phyloP scores from a whole-genome alignment of 805 yeast species.

The Kluyveromyces nonfermentans region DNA sequence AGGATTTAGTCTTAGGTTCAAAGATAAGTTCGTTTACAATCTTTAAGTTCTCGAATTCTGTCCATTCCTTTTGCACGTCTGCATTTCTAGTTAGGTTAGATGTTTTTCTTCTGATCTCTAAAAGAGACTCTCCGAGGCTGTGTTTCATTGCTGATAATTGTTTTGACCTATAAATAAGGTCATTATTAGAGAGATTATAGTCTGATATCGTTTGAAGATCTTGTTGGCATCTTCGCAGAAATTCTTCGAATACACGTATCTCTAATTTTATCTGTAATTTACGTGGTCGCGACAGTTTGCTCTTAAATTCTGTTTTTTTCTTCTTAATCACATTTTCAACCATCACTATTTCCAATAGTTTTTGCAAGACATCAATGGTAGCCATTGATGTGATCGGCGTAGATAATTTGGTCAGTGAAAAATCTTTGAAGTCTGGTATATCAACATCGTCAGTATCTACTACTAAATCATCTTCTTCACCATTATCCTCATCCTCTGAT shows the following conservation, averaged over 20 bases:
- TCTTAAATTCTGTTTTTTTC: conserved; percentile 16
- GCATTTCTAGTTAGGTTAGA: conserved; percentile 11
- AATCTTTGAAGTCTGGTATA: background rate
- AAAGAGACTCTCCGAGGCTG: conserved; percentile 12
- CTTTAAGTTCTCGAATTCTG: background rate
- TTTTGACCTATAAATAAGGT: conserved; percentile 18
- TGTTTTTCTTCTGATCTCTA: conserved; percentile 10
- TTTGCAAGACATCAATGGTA: conserved; percentile 18
- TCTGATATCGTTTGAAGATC: conserved; percentile 26
- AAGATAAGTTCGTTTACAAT: background rate
- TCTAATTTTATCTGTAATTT: conserved; percentile 23
- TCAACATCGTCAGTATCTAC: background rate
- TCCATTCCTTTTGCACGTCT: conserved; percentile 8
- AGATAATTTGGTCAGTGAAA: conserved; percentile 12
- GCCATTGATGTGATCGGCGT: conserved; percentile 20
- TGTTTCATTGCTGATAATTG: conserved; percentile 11
- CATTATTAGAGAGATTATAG: conserved; percentile 25
- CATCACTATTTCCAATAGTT: conserved; percentile 14
- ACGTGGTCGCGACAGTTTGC: conserved; percentile 5
- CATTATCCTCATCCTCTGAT: background rate
- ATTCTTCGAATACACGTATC: conserved; percentile 16
- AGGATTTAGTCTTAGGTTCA: background rate
- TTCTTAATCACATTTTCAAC: conserved; percentile 18
- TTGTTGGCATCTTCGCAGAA: conserved; percentile 11
- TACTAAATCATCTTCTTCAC: background rate